Evolutionary conservation across 176 grass and related monocot species (phyloP).

Genomic region (Rhynchospora breviuscula): DNA sequence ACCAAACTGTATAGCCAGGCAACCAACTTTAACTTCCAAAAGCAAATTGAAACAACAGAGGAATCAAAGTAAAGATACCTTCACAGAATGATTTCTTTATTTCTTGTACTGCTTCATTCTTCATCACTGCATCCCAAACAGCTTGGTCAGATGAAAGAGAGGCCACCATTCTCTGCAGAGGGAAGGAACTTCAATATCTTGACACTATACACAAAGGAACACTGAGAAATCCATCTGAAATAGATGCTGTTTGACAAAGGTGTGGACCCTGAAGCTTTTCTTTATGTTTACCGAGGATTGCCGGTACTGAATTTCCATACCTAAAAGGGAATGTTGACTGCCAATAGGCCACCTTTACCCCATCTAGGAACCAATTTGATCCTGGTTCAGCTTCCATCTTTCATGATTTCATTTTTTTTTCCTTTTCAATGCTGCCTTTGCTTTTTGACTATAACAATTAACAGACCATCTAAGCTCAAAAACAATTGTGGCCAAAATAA

Average conservation of each 20-base stretch:
- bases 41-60: not conserved
- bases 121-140: constrained; percentile 87
- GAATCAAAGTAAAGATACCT: constrained; percentile 37
- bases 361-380: not conserved
- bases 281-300: not conserved
- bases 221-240: not conserved
- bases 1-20: not conserved
- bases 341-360: not conserved
- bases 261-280: not conserved
- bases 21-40: not conserved
- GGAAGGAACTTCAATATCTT: constrained; percentile 1
- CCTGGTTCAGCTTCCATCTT: not conserved
- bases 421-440: not conserved
- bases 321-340: not conserved
- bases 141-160: constrained; percentile 70
- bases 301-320: not conserved
- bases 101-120: constrained; percentile 72
- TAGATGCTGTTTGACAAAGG: not conserved
- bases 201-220: not conserved
- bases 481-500: too few species aligned
- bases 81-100: constrained; percentile 60
- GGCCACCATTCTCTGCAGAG: constrained; percentile 75
- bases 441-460: too few species aligned
- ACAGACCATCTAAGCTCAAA: too few species aligned
- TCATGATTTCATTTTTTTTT: not conserved